Evolutionary conservation across 1,284 basidiomycete species (phyloP), one percentile per base, ranked within the genome.

Genomic region (Cutaneotrichosporon cyanovorans): DNA sequence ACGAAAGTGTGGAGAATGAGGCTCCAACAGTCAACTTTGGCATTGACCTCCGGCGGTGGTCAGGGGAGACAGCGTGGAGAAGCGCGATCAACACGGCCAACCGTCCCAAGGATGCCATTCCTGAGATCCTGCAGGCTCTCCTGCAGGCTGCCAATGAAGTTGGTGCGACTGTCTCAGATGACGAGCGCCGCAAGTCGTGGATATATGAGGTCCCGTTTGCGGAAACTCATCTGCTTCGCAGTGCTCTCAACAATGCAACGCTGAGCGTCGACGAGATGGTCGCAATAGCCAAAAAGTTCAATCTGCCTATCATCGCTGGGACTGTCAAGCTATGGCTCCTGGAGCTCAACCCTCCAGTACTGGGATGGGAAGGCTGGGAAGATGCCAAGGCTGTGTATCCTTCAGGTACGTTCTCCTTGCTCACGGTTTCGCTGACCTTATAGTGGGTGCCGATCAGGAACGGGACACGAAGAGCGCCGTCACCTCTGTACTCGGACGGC

Each of bases 131-230:
- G 46, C 77, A 76, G 3, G 81, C 81, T 1, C 68, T 95, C 38
- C 72, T 95, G 37, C 68, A 65, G 23, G 83, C 78, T 0, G 67
- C 93, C 40, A 74, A 75, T 3, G 78, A 80, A 33, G 79, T 82
- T 11, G 91, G 92, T 58, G 62, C 67, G 9, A 79, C 73, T 46
- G 68, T 85, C 3, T 71, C 80, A 1, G 78, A 76, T 50, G 85
- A 90, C 19, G 92, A 93, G 68, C 85, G 82, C 66, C 81, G 92
- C 53, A 88, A 85, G 72, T 76, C 82, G 1, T 96, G 91, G 92
- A 87, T 96, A 52, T 93, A 95, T 57, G 76, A 79, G 52, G 87
- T 92, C 2, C 87, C 90, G 1, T 77, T 96, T 19, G 74, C 79
- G 4, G 80, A 82, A 23, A 78, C 84, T 5, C 91, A 95, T 62